phyloP scores from a whole-genome alignment of 2,329 filamentous ascomycete genomes.

The Venturia aucupariae region DNA sequence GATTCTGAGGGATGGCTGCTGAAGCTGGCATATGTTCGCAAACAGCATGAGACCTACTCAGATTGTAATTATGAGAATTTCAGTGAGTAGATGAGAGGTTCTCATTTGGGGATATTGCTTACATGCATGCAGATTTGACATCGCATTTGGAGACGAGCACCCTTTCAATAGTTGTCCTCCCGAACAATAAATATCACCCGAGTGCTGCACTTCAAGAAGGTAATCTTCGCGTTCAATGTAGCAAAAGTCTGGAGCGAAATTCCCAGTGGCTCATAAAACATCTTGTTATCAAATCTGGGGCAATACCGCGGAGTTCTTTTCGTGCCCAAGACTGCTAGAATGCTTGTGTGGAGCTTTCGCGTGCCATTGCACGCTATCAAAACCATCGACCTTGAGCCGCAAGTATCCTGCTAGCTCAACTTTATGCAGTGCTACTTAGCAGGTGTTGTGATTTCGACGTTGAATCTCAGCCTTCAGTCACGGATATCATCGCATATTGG shows the following conservation, averaged over 20 bases:
- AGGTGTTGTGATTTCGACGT: background rate
- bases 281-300: background rate
- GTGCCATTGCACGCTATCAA: background rate
- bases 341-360: background rate
- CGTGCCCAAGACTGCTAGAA: background rate
- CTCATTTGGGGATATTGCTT: background rate
- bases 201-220: background rate
- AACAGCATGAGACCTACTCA: background rate
- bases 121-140: background rate
- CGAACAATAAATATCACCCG: background rate
- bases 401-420: conserved; percentile 6
- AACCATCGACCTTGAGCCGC: background rate
- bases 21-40: background rate
- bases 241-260: background rate
- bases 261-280: background rate
- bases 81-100: background rate
- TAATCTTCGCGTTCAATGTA: too few relatives aligned
- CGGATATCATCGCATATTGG: background rate
- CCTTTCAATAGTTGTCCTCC: background rate
- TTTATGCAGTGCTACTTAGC: background rate
- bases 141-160: conserved; percentile 1
- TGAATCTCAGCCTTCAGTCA: background rate
- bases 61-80: background rate
- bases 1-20: background rate
- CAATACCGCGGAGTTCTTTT: background rate